Conservation (phyloP, 2,329 filamentous ascomycete genomes). For the Diaporthe eres region DNA sequence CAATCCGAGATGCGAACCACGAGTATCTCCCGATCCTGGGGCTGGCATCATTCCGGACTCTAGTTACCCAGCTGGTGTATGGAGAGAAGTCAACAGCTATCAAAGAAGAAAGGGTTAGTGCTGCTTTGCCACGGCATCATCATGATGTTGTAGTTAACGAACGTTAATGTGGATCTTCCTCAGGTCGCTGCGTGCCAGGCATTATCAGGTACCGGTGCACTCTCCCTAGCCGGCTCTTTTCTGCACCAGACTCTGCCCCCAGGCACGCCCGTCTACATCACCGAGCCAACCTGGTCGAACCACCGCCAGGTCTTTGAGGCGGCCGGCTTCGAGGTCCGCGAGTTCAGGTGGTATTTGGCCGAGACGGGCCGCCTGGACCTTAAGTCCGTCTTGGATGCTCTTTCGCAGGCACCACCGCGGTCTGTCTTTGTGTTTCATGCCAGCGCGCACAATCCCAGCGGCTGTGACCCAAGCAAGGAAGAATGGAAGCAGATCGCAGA, state of each 20-base stretch:
- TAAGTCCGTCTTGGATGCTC: conserved; percentile 46
- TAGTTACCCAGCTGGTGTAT: conserved; percentile 50
- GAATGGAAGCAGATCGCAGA: conserved; percentile 50
- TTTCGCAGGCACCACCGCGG: conserved; percentile 47
- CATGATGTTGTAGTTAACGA: no score
- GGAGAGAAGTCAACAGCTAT: conserved; percentile 44
- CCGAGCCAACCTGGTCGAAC: conserved; percentile 59
- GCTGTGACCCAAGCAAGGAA: conserved; percentile 54
- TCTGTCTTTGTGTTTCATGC: conserved; percentile 55
- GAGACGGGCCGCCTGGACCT: conserved; percentile 51
- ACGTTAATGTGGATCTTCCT: not conserved
- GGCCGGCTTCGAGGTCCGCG: conserved; percentile 50
- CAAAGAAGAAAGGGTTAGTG: conserved; percentile 49
- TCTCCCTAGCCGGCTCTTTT: conserved; percentile 52
- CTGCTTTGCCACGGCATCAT: no score
- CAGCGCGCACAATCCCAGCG: conserved; percentile 60
- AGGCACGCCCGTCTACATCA: conserved; percentile 52
- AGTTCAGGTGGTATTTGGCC: conserved; percentile 55
- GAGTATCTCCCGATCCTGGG: conserved; percentile 58
- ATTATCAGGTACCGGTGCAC: conserved; percentile 57
- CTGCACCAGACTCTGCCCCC: conserved; percentile 47
- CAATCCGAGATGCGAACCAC: conserved; percentile 46
- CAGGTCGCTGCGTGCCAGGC: conserved; percentile 47
- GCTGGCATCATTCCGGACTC: conserved; percentile 49
- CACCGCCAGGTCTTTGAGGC: conserved; percentile 54